Percentiles rank a stretch among this genome's conserved stretches.
phyloP scores from a whole-genome alignment of 495 filamentous ascomycete species.

The Podospora conica region DNA sequence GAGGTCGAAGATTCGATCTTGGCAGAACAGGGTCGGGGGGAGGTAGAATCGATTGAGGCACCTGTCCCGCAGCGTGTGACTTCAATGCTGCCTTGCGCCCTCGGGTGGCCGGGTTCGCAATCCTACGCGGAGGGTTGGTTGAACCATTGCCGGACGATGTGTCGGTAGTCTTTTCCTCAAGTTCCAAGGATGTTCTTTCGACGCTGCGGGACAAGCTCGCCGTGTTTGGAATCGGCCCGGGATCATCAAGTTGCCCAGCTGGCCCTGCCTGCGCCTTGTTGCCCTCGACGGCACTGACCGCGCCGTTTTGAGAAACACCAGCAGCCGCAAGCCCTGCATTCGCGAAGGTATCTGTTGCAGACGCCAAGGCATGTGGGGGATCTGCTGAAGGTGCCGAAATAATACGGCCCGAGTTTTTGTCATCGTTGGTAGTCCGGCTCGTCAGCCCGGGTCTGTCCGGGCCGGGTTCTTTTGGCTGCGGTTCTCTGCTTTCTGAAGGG shows the following conservation, averaged over 20 bases:
- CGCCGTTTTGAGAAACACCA: background rate
- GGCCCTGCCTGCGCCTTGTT: slow-evolving; percentile 1
- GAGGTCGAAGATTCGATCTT: background rate
- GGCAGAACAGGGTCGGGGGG: slow-evolving; percentile 15
- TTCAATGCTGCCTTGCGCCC: slow-evolving; percentile 45
- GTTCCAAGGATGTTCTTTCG: background rate
- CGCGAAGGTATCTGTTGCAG: background rate
- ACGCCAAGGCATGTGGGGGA: background rate
- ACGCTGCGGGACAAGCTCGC: background rate
- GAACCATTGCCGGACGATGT: background rate
- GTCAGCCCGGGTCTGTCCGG: background rate
- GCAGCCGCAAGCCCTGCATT: background rate
- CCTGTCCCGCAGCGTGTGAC: slow-evolving; percentile 41
- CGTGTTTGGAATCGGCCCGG: background rate
- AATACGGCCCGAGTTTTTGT: background rate
- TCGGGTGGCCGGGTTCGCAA: slow-evolving; percentile 43
- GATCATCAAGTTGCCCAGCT: background rate
- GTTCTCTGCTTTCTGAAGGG: background rate
- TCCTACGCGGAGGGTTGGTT: slow-evolving; percentile 10
- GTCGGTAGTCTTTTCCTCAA: background rate
- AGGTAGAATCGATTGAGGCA: slow-evolving; percentile 35
- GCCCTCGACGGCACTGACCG: background rate
- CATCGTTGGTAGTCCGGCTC: background rate
- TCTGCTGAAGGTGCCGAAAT: background rate
- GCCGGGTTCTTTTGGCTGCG: background rate